These are phyloP conservation scores for Wallacemonas sp. DNA, from an alignment of 208 protist species.

Conservation along the genomic window DNA sequence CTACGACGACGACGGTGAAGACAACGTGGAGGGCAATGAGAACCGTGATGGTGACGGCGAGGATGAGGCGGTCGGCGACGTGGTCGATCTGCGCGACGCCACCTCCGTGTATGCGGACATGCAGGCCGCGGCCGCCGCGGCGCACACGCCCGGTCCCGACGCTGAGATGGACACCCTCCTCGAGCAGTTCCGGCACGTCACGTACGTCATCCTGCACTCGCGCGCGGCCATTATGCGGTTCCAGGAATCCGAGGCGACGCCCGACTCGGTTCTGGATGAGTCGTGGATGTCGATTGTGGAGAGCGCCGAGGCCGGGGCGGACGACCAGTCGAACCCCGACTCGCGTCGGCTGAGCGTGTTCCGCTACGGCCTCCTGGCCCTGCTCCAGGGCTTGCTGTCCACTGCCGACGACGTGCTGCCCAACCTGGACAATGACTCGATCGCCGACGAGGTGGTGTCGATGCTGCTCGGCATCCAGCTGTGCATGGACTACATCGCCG, in stretches of 20 bases:
- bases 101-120: background rate
- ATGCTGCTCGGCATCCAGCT: constrained; percentile 71
- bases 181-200: constrained; percentile 35
- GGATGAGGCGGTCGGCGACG: background rate
- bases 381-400: constrained; percentile 77
- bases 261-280: constrained; percentile 76
- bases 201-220: constrained; percentile 63
- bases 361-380: constrained; percentile 67
- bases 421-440: constrained; percentile 44
- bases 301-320: constrained; percentile 49
- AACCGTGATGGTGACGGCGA: background rate
- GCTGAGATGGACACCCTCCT: constrained; percentile 21
- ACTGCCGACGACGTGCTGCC: constrained; percentile 76
- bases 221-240: constrained; percentile 22
- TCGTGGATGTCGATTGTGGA: constrained; percentile 79
- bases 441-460: constrained; percentile 66
- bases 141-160: background rate
- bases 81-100: too few relatives aligned
- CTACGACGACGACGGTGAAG: background rate
- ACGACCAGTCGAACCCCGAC: constrained; percentile 33
- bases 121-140: background rate
- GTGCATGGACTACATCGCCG: constrained; percentile 77
- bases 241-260: constrained; percentile 18
- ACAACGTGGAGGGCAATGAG: background rate
- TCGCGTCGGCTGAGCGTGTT: constrained; percentile 67